Conservation (phyloP, 2,329 filamentous ascomycete genomes). For the Penicillium sp. region DNA sequence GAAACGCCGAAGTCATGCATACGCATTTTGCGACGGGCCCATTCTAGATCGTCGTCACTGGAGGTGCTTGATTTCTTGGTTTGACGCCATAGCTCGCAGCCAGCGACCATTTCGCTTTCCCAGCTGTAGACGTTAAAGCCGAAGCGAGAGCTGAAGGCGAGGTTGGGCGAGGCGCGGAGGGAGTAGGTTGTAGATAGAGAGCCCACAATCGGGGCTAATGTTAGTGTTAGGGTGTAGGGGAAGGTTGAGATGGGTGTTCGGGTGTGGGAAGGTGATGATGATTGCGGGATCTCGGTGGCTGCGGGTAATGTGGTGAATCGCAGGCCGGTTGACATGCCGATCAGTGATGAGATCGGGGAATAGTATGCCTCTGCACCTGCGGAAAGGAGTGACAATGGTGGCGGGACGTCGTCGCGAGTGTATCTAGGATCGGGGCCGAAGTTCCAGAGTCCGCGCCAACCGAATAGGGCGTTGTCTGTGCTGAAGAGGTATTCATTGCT, state of each 20-base stretch:
- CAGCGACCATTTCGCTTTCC: constrained; percentile 88
- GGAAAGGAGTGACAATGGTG: constrained; percentile 76
- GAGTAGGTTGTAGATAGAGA: constrained; percentile 90
- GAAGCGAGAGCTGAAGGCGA: constrained; percentile 84
- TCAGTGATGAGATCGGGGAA: constrained; percentile 88
- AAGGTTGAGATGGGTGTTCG: constrained; percentile 62
- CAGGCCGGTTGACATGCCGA: constrained; percentile 82
- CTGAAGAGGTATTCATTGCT: constrained; percentile 87
- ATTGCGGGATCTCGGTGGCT: constrained; percentile 38
- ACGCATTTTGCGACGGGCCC: constrained; percentile 40
- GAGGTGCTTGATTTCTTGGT: constrained; percentile 21
- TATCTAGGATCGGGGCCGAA: constrained; percentile 67
- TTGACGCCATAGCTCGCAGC: constrained; percentile 87
- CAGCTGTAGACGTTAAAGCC: constrained; percentile 99
- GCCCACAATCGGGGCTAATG: constrained; percentile 90
- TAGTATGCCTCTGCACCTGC: constrained; percentile 94
- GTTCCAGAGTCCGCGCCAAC: constrained; percentile 87
- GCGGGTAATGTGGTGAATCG: constrained; percentile 80
- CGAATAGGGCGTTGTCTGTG: constrained; percentile 85
- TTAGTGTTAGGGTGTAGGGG: constrained; percentile 89
- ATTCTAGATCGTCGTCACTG: constrained; percentile 47
- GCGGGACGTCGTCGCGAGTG: constrained; percentile 43
- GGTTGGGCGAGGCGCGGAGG: constrained; percentile 76
- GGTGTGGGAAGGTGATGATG: constrained; percentile 22
- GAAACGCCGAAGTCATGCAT: constrained; percentile 26